A percentile compares a stretch with the other conserved stretches of the same genome.
phyloP scores from a whole-genome alignment of 306 rosid genomes.

The Pyrus communis region DNA sequence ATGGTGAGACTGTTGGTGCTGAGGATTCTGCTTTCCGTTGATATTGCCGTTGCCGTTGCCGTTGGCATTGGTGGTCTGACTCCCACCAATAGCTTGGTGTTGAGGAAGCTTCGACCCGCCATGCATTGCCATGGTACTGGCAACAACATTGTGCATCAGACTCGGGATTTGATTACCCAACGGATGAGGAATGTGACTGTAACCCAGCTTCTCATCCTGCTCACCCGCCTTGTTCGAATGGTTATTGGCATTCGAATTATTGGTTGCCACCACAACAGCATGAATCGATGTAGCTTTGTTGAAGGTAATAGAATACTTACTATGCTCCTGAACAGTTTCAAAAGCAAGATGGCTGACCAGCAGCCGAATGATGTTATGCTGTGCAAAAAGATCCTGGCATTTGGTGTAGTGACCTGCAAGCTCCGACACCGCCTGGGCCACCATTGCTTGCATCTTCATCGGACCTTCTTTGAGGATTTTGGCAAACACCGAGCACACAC shows the following conservation, averaged over 20 bases:
- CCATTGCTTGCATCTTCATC: conserved; percentile 68
- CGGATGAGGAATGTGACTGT: conserved; percentile 38
- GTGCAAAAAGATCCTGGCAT: conserved; percentile 83
- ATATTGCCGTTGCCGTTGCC: conserved; percentile 13
- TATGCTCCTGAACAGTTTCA: conserved; percentile 82
- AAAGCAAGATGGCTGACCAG: conserved; percentile 89
- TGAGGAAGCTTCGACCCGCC: conserved; percentile 20
- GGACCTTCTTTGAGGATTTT: conserved; percentile 75
- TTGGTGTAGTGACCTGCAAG: conserved; percentile 53
- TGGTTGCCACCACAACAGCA: conserved; percentile 64
- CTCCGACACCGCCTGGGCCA: conserved; percentile 80
- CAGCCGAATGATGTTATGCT: conserved; percentile 63
- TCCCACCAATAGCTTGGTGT: conserved; percentile 19
- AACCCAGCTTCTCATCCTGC: conserved; percentile 21
- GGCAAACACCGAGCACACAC: conserved; percentile 62
- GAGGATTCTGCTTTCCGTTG: conserved; percentile 37
- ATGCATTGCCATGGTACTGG: conserved; percentile 52
- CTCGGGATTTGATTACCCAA: conserved; percentile 38
- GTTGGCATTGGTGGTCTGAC: conserved; percentile 9
- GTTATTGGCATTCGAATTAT: conserved; percentile 4
- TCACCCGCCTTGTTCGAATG: conserved; percentile 6
- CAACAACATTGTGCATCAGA: conserved; percentile 58
- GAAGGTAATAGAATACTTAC: conserved; percentile 59
- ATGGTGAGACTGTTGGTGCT: conserved; percentile 31
- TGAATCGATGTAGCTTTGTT: conserved; percentile 65